Percentiles rank a stretch among this genome's conserved stretches.
Conservation (phyloP, 2,329 filamentous ascomycete genomes). For the Colletotrichum limetticola region DNA sequence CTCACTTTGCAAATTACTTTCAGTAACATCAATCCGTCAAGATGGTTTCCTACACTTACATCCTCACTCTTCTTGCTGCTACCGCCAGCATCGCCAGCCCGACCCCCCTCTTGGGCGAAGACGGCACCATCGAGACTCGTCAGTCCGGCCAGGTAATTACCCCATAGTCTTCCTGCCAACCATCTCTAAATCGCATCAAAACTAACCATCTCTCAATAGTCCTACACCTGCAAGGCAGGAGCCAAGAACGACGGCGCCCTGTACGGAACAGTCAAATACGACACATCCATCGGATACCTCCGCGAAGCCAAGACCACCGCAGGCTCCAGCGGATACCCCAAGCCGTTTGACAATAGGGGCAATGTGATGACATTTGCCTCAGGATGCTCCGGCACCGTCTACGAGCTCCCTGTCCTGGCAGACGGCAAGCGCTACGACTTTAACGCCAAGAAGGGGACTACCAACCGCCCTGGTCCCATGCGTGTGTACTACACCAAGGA, state of each 20-base stretch:
- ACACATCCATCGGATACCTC: neutral
- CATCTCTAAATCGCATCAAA: too few species aligned
- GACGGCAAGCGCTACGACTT: slow-evolving; percentile 6
- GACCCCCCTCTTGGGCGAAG: neutral
- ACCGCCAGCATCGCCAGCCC: neutral
- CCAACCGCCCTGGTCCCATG: neutral
- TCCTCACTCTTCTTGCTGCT: neutral
- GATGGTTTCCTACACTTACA: neutral
- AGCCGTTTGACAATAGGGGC: slow-evolving; percentile 1
- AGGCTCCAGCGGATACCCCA: neutral
- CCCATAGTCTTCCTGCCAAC: neutral
- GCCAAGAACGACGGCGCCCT: neutral
- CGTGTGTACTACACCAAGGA: neutral
- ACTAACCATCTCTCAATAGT: neutral
- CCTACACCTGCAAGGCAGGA: neutral
- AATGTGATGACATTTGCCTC: slow-evolving; percentile 6
- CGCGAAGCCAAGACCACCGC: neutral
- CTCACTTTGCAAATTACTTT: neutral
- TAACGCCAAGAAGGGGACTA: neutral
- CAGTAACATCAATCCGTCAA: neutral
- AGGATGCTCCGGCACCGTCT: neutral
- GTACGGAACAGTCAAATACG: neutral
- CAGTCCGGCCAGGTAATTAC: neutral
- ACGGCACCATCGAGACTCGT: neutral
- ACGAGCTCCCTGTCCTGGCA: neutral